These are phyloP conservation scores for Trichoderma harzianum DNA, from an alignment of 2,329 filamentous ascomycete genomes.

Conservation along the genomic window DNA sequence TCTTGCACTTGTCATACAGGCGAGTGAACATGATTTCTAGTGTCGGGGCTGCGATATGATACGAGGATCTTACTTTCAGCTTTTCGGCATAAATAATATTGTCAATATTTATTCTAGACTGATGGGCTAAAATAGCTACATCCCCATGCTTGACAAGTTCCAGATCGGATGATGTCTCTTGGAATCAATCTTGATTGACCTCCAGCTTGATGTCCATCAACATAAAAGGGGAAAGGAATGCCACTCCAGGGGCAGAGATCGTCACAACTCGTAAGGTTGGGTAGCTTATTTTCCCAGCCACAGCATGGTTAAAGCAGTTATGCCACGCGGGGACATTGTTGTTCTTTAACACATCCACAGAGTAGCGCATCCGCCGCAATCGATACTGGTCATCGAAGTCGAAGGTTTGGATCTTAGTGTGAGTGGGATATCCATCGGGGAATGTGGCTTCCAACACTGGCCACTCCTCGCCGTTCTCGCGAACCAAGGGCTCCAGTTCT, in stretches of 20 bases:
- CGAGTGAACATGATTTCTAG: not conserved
- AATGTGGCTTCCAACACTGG: not conserved
- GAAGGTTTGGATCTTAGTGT: not conserved
- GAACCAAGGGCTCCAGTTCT: not conserved
- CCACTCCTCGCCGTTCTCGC: not conserved
- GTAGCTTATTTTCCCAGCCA: not conserved
- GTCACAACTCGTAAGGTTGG: not conserved
- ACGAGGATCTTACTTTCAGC: not conserved
- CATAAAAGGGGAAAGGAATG: not conserved
- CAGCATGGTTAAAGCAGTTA: not conserved
- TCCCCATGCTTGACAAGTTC: not conserved
- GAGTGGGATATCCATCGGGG: not conserved
- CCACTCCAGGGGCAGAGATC: not conserved
- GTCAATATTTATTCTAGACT: not conserved
- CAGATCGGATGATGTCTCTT: not conserved
- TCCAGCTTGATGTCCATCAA: not conserved
- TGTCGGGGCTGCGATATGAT: not conserved
- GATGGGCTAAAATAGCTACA: not conserved
- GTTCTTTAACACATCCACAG: not conserved
- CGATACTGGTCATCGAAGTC: not conserved
- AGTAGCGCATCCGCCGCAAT: not conserved
- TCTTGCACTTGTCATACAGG: fast-evolving
- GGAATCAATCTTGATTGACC: not conserved
- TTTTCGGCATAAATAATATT: not conserved
- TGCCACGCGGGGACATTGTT: not conserved